Percentiles rank a stretch among this genome's conserved stretches.
phyloP scores from a whole-genome alignment of 495 filamentous ascomycete species.

The Tetracladium marchalianum region DNA sequence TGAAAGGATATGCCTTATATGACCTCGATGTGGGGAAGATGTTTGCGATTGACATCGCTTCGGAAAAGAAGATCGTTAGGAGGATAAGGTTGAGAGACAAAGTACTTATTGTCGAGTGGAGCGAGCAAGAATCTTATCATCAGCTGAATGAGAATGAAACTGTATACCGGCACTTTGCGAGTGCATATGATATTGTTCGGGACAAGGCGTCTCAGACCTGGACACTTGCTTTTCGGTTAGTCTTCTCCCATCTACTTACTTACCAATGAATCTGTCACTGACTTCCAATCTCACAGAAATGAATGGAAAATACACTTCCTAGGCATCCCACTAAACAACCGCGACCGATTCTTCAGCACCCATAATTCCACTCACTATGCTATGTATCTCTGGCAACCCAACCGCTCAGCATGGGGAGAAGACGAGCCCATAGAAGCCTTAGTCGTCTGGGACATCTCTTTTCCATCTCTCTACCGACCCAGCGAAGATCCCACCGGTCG shows the following conservation, averaged over 20 bases:
- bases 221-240: constrained; percentile 9
- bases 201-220: constrained; percentile 2
- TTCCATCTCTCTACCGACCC: constrained; percentile 42
- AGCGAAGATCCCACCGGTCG: constrained; percentile 42
- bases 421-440: constrained; percentile 52
- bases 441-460: constrained; percentile 58
- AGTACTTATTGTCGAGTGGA: constrained; percentile 57
- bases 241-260: constrained; percentile 19
- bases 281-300: constrained; percentile 30
- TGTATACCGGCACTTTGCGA: constrained; percentile 56
- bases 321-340: constrained; percentile 47
- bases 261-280: constrained; percentile 29
- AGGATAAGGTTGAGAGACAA: constrained; percentile 46
- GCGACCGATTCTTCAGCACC: constrained; percentile 54
- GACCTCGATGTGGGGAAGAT: constrained; percentile 40
- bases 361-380: constrained; percentile 56
- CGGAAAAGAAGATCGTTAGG: constrained; percentile 43
- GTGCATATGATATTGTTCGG: constrained; percentile 44
- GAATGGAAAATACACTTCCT: constrained; percentile 61
- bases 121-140: constrained; percentile 46
- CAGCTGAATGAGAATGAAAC: constrained; percentile 46
- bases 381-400: constrained; percentile 58
- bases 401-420: constrained; percentile 48
- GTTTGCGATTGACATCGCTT: constrained; percentile 44
- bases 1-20: constrained; percentile 37